Evolutionary conservation across 139 green algal genomes (phyloP).

Genomic region (Ettlia oleoabundans): DNA sequence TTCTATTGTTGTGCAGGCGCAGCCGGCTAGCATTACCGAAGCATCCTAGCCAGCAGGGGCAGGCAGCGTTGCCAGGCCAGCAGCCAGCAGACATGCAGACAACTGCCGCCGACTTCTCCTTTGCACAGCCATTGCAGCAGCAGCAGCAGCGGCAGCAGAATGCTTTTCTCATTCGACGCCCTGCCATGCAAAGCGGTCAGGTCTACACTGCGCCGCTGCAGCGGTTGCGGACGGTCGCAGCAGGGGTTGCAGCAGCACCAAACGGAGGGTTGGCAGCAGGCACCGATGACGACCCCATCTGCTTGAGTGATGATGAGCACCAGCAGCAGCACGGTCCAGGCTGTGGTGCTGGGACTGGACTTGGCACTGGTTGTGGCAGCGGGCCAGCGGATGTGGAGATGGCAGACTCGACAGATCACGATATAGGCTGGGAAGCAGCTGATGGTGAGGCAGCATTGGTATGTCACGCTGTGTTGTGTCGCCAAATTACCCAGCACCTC

Average conservation of each 20-base stretch:
- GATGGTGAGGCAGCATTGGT: not conserved
- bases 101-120: not conserved
- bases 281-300: constrained; percentile 22
- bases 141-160: constrained; percentile 11
- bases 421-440: not conserved
- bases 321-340: not conserved
- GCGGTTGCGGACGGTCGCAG: constrained; percentile 3
- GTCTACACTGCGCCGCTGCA: not conserved
- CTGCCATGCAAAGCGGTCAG: too few relatives aligned
- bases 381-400: constrained; percentile 10
- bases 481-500: not conserved
- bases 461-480: too few relatives aligned
- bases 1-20: constrained; percentile 28
- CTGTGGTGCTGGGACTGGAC: not conserved
- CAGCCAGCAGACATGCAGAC: not conserved
- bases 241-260: constrained; percentile 12
- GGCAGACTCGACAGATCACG: not conserved
- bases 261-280: not conserved
- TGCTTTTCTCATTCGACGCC: too few relatives aligned
- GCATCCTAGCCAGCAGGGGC: not conserved
- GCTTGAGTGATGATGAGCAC: constrained; percentile 4
- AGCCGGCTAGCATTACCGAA: constrained; percentile 22
- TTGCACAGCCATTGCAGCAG: constrained; percentile 17
- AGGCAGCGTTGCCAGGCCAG: not conserved
- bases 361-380: too few relatives aligned